A percentile compares a stretch with the other conserved stretches of the same genome.
Evolutionary conservation across 2,329 filamentous ascomycete genomes (phyloP).

Genomic region (Didymosphaeria variabile): DNA sequence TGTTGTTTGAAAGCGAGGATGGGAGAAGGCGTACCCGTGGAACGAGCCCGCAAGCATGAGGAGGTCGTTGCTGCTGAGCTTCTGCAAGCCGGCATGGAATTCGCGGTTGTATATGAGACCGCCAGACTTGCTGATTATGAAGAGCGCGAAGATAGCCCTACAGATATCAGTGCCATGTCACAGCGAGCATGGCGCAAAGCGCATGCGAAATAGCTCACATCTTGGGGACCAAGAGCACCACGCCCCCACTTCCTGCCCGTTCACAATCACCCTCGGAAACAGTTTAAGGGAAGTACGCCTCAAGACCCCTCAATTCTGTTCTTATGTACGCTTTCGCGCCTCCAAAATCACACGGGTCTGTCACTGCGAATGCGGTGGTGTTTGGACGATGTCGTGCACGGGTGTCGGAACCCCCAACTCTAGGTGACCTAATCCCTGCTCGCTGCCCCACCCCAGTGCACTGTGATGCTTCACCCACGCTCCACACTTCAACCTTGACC

Average conservation of each 20-base stretch:
- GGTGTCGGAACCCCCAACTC: constrained; percentile 8
- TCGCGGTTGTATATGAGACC: constrained; percentile 96
- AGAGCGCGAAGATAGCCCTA: constrained; percentile 94
- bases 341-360: not conserved
- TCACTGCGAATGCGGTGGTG: not conserved
- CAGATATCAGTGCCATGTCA: constrained; percentile 22
- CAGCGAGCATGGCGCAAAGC: not conserved
- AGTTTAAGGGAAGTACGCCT: not conserved
- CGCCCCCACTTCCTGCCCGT: not conserved
- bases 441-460: not conserved
- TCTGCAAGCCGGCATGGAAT: constrained; percentile 86
- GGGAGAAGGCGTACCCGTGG: constrained; percentile 75
- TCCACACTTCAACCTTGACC: constrained; percentile 17
- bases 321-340: not conserved
- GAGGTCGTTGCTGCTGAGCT: constrained; percentile 94
- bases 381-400: not conserved
- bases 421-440: not conserved
- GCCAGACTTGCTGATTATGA: constrained; percentile 98
- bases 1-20: constrained; percentile 1
- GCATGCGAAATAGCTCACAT: constrained; percentile 7
- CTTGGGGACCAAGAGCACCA: not conserved
- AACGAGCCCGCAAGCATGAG: constrained; percentile 97
- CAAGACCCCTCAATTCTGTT: not conserved
- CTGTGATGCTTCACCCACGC: constrained; percentile 19
- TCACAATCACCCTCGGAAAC: not conserved